Evolutionary conservation across 2,329 filamentous ascomycete species (phyloP).

Genomic region (Celoporthe dispersa): DNA sequence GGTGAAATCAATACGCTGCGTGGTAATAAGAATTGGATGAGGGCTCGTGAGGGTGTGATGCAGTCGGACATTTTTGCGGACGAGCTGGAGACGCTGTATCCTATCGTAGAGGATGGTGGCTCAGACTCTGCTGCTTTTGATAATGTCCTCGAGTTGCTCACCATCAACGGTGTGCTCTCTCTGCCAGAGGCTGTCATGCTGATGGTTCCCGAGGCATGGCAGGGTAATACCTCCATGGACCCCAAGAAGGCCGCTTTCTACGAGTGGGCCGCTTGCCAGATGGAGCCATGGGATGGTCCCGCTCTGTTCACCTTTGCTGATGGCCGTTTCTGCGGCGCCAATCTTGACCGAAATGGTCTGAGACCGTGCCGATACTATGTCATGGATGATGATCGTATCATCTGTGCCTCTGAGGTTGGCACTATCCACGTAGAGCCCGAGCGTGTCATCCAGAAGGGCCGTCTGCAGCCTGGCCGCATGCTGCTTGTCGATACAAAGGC

Average conservation of each 20-base stretch:
- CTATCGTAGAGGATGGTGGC: slow-evolving; percentile 93
- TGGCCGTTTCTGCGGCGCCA: slow-evolving; percentile 94
- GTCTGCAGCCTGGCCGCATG: slow-evolving; percentile 94
- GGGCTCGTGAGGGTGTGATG: slow-evolving; percentile 92
- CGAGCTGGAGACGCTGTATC: slow-evolving; percentile 87
- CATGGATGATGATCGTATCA: slow-evolving; percentile 94
- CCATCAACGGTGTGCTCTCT: slow-evolving; percentile 94
- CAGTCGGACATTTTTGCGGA: slow-evolving; percentile 91
- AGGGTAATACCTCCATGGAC: slow-evolving; percentile 90
- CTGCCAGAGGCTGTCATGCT: slow-evolving; percentile 97
- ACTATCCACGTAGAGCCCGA: slow-evolving; percentile 92
- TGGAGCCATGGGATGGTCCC: slow-evolving; percentile 98
- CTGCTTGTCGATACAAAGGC: slow-evolving; percentile 87
- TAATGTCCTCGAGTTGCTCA: slow-evolving; percentile 91
- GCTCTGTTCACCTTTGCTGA: slow-evolving; percentile 97
- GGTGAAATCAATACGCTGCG: slow-evolving; percentile 94
- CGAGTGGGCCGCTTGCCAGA: slow-evolving; percentile 97
- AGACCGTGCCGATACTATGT: slow-evolving; percentile 97
- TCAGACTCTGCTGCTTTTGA: slow-evolving; percentile 97
- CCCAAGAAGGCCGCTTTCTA: slow-evolving; percentile 96
- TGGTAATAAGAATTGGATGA: slow-evolving; percentile 99
- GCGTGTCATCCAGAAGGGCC: slow-evolving; percentile 87
- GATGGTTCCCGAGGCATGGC: slow-evolving; percentile 98
- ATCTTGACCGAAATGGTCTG: slow-evolving; percentile 93
- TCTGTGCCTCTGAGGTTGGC: slow-evolving; percentile 95